Conservation (phyloP, 2,329 filamentous ascomycete species). For the Neofusicoccum ribis region DNA sequence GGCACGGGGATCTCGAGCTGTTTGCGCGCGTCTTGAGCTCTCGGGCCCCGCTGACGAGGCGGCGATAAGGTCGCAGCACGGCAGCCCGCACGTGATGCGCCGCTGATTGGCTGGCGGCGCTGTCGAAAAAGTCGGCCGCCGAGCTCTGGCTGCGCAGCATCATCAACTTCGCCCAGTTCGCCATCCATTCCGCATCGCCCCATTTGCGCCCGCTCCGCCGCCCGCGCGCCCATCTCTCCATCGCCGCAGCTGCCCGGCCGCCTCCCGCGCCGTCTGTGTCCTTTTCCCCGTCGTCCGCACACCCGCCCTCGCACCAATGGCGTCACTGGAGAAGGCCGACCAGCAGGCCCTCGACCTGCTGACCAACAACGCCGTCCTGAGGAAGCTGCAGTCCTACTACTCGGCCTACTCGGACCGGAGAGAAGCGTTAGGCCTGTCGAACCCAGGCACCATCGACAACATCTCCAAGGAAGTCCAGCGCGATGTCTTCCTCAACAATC, state of each 20-base stretch:
- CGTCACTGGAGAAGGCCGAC: constrained; percentile 34
- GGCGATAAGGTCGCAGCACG: neutral
- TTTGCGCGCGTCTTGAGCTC: neutral
- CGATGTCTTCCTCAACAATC: constrained; percentile 94
- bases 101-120: constrained; percentile 4
- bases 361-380: constrained; percentile 70
- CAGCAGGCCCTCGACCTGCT: constrained; percentile 59
- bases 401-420: constrained; percentile 80
- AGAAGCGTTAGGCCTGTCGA: constrained; percentile 82
- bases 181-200: constrained; percentile 12
- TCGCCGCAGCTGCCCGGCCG: neutral
- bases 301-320: constrained; percentile 30
- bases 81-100: neutral
- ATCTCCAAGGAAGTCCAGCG: constrained; percentile 90
- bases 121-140: constrained; percentile 18
- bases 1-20: neutral
- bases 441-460: constrained; percentile 89
- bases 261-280: neutral
- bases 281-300: constrained; percentile 26
- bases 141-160: constrained; percentile 17
- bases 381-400: constrained; percentile 73
- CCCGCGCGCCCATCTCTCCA: constrained; percentile 14
- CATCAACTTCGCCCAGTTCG: constrained; percentile 16
- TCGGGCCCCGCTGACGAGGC: constrained; percentile 1
- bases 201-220: constrained; percentile 9